phyloP scores from a whole-genome alignment of 2,329 filamentous ascomycete species.

The Gnomoniopsis smithogilvyi region DNA sequence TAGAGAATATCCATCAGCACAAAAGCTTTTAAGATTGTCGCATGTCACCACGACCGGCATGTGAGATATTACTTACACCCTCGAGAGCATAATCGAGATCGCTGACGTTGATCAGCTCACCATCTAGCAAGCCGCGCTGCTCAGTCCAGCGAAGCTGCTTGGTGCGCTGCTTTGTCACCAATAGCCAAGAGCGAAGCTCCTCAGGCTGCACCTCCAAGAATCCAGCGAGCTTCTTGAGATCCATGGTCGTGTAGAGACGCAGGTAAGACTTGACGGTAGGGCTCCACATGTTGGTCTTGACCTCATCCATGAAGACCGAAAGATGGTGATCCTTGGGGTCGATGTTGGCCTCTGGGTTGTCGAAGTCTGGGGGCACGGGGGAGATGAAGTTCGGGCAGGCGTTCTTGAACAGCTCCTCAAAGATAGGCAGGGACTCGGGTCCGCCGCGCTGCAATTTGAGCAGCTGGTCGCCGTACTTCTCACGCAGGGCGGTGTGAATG shows the following conservation, averaged over 20 bases:
- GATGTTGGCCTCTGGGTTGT: conserved; percentile 92
- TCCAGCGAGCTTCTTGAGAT: conserved; percentile 93
- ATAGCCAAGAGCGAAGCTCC: conserved; percentile 86
- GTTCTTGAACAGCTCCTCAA: conserved; percentile 95
- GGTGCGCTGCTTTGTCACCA: conserved; percentile 98
- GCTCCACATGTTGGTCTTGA: conserved; percentile 98
- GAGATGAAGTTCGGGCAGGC: conserved; percentile 99
- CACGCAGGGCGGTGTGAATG: conserved; percentile 94
- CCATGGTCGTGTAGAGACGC: conserved; percentile 99
- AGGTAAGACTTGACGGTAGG: conserved; percentile 98
- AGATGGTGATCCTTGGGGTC: conserved; percentile 98
- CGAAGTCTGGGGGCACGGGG: conserved; percentile 94
- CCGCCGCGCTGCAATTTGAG: conserved; percentile 94
- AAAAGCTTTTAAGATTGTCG: conserved; percentile 19
- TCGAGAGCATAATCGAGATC: conserved; percentile 97
- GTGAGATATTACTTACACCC: conserved; percentile 62
- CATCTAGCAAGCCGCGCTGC: conserved; percentile 84
- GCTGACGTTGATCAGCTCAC: conserved; percentile 87
- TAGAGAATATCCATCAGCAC: conserved; percentile 33
- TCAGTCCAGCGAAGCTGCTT: conserved; percentile 94
- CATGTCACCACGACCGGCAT: background rate
- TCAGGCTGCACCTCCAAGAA: conserved; percentile 98
- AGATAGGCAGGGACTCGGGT: conserved; percentile 90
- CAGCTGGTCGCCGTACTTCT: conserved; percentile 99
- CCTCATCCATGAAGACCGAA: conserved; percentile 98